Evolutionary conservation across 129 eudicot species (phyloP), one percentile per base, ranked within the genome.

Genomic region (Lactuca sativa): DNA sequence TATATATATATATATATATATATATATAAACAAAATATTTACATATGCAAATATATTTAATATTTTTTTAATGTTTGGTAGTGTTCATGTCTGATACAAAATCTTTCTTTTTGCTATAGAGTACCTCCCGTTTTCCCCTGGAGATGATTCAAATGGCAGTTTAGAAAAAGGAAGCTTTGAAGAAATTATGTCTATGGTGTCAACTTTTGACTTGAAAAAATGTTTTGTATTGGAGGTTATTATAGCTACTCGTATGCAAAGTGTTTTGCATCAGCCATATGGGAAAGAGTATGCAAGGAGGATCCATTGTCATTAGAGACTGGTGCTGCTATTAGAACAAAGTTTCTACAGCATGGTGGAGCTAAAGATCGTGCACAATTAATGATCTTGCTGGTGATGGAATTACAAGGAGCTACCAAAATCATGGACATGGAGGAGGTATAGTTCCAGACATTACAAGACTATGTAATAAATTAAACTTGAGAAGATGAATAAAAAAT

Each of bases 231-330:
- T 64, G 70, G 64, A 92, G 98, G 96, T 56, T 92, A 92, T 60
- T 89, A 92, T 67, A 92, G 91, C 89, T 92, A 92, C 88, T 82
- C 89, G 88, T 92, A 89, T 61, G 98, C 98, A 64, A 89, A 86
- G 75, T 92, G 98, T 76, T 86, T 92, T 67, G 87, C 98, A 25
- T 80, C 98, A 59, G 89, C 89, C 7, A 92, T 92, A 31, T 92
- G 98, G 98, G 68, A 89, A 77, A 86, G 72, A 70, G 53, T 81
- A 58, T 89, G 89, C 76, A 78, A 89, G 47, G 91, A 88, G 9
- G 97, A 92, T 73, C 97, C 97, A 2, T 58, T 92, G 34, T 88
- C 96, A 40, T 65, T 67, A 59, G 86, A 78, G 34, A 83, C 97
- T 7, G 96, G 96, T 56, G 76, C 85, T 59, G 90, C 96, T 52